These are phyloP conservation scores for Magnolia changhungtana DNA, from an alignment of 164 flowering plant species.

Conservation along the genomic window DNA sequence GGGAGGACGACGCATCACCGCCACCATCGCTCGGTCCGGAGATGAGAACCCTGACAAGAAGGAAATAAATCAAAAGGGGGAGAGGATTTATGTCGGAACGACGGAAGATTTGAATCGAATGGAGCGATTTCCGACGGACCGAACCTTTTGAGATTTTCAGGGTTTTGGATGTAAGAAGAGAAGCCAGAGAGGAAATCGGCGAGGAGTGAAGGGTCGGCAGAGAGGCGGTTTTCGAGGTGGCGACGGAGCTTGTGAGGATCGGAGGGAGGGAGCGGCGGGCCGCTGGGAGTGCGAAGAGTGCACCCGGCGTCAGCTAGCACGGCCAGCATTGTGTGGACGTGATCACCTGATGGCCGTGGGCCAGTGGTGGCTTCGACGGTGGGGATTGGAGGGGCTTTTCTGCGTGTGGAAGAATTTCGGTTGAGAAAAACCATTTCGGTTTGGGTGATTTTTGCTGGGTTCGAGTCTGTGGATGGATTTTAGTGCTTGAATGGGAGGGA, in stretches of 20 bases:
- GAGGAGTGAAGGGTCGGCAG: constrained; percentile 32
- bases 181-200: constrained; percentile 60
- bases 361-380: not conserved
- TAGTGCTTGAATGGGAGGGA: not conserved
- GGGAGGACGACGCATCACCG: constrained; percentile 11
- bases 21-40: constrained; percentile 16
- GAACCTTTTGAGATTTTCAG: constrained; percentile 48
- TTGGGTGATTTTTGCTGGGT: not conserved
- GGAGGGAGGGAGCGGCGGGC: constrained; percentile 58
- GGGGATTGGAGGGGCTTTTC: not conserved
- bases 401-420: not conserved
- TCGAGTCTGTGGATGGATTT: not conserved
- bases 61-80: not conserved
- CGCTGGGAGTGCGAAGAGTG: constrained; percentile 52
- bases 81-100: not conserved
- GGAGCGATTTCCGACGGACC: not conserved
- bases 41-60: constrained; percentile 28
- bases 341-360: not conserved
- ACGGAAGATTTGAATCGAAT: not conserved
- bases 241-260: constrained; percentile 53
- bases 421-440: constrained; percentile 8
- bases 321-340: constrained; percentile 1
- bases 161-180: constrained; percentile 36
- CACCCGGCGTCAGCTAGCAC: constrained; percentile 76
- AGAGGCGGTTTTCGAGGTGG: constrained; percentile 43